Percentiles rank a stretch among this genome's conserved stretches.
Conservation (phyloP, 495 filamentous ascomycete species). For the Hypoxylon cercidicola region DNA sequence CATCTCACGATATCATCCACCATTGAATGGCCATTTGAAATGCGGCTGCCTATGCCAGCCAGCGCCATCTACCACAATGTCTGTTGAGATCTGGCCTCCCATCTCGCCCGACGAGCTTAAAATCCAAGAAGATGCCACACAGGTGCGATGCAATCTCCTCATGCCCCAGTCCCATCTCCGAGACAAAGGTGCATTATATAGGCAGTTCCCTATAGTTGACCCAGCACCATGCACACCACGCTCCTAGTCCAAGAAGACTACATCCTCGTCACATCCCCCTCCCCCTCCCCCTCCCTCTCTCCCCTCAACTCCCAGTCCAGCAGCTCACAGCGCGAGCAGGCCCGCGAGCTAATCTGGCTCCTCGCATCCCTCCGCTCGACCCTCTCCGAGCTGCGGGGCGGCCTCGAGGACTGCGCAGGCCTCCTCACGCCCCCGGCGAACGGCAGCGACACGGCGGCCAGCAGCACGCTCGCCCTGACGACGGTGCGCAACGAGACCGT, state of each 20-base stretch:
- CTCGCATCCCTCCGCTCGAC: constrained; percentile 80
- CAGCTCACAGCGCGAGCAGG: constrained; percentile 37
- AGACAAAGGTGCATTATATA: too few relatives aligned
- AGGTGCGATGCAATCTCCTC: constrained; percentile 60
- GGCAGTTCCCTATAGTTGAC: neutral
- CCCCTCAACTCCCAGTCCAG: neutral
- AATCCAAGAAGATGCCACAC: constrained; percentile 71
- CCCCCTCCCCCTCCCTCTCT: neutral
- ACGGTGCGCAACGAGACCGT: constrained; percentile 88
- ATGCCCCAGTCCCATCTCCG: constrained; percentile 16
- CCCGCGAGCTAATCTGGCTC: constrained; percentile 87
- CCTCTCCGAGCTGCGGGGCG: constrained; percentile 78
- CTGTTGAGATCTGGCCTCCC: constrained; percentile 80
- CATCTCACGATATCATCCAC: constrained; percentile 15
- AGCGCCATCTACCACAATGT: constrained; percentile 62
- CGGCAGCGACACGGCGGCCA: constrained; percentile 66
- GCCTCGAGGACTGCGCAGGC: constrained; percentile 86
- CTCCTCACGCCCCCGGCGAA: constrained; percentile 74
- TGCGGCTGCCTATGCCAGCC: constrained; percentile 51
- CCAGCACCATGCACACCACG: constrained; percentile 17
- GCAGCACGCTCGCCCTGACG: constrained; percentile 84
- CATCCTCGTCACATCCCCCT: constrained; percentile 46
- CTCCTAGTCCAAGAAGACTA: constrained; percentile 43
- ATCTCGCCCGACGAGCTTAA: constrained; percentile 71
- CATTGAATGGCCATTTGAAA: constrained; percentile 29